phyloP scores from a whole-genome alignment of 2,329 filamentous ascomycete genomes.

The Fusarium veterinarium region DNA sequence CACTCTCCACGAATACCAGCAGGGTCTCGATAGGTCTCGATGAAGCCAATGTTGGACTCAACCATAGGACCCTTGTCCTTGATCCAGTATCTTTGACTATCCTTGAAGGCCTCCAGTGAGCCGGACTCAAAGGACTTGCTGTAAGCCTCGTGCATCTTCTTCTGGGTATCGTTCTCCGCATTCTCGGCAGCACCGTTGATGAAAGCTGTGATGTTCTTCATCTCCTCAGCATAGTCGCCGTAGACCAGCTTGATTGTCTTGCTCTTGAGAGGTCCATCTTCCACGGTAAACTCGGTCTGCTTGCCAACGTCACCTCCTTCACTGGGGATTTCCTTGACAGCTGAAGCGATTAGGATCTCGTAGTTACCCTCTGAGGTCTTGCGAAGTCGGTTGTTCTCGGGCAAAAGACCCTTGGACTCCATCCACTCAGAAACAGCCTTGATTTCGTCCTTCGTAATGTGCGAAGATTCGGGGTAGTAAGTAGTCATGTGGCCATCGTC shows the following conservation, averaged over 20 bases:
- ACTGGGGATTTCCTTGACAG: slow-evolving; percentile 66
- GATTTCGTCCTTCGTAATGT: slow-evolving; percentile 81
- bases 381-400: slow-evolving; percentile 80
- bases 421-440: slow-evolving; percentile 77
- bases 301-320: slow-evolving; percentile 77
- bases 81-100: slow-evolving; percentile 85
- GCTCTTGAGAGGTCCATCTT: slow-evolving; percentile 69
- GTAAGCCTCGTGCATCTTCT: slow-evolving; percentile 79
- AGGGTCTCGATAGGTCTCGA: slow-evolving; percentile 87
- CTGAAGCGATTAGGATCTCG: slow-evolving; percentile 81
- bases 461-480: slow-evolving; percentile 82
- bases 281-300: slow-evolving; percentile 69
- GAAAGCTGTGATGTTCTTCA: slow-evolving; percentile 75
- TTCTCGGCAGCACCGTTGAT: slow-evolving; percentile 76
- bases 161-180: slow-evolving; percentile 78
- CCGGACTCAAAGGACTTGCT: slow-evolving; percentile 79
- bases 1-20: slow-evolving; percentile 84
- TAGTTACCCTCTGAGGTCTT: slow-evolving; percentile 74
- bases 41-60: slow-evolving; percentile 85
- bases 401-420: slow-evolving; percentile 76
- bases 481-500: slow-evolving; percentile 82
- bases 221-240: slow-evolving; percentile 78
- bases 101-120: slow-evolving; percentile 81
- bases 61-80: slow-evolving; percentile 84
- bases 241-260: slow-evolving; percentile 78